These are phyloP conservation scores for Salinomyces thailandicus DNA, from an alignment of 2,329 filamentous ascomycete species.

Conservation along the genomic window DNA sequence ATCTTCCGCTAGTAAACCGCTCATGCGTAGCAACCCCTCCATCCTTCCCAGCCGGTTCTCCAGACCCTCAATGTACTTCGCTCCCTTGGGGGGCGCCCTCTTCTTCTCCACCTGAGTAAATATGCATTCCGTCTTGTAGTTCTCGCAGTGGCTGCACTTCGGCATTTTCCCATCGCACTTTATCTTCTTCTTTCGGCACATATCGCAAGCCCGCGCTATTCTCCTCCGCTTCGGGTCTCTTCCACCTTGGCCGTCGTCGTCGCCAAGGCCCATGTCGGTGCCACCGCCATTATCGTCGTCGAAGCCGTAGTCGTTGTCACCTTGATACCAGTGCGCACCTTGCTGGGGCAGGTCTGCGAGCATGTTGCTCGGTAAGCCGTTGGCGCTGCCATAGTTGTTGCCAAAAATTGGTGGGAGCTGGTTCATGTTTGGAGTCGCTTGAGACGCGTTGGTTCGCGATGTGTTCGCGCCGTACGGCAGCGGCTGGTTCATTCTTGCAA, in stretches of 20 bases:
- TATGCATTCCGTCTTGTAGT: slow-evolving; percentile 95
- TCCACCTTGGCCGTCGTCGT: slow-evolving; percentile 17
- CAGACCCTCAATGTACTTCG: slow-evolving; percentile 94
- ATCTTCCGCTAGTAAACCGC: slow-evolving; percentile 75
- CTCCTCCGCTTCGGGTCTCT: slow-evolving; percentile 74
- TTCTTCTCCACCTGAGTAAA: slow-evolving; percentile 99
- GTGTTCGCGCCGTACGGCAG: background rate
- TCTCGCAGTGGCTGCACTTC: slow-evolving; percentile 88
- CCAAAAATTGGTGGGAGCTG: background rate
- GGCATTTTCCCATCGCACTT: slow-evolving; percentile 97
- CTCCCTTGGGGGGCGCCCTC: slow-evolving; percentile 89
- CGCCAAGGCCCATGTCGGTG: slow-evolving; percentile 14
- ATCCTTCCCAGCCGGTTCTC: slow-evolving; percentile 93
- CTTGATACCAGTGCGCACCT: slow-evolving; percentile 4
- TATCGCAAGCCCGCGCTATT: slow-evolving; percentile 85
- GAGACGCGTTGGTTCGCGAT: background rate
- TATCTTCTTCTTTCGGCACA: slow-evolving; percentile 93
- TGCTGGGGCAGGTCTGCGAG: slow-evolving; percentile 2
- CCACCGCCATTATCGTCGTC: slow-evolving; percentile 10
- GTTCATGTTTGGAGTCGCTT: background rate
- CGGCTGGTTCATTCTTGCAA: background rate
- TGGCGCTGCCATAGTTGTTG: background rate
- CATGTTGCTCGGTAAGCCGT: background rate
- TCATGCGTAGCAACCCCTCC: slow-evolving; percentile 81
- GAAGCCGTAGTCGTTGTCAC: slow-evolving; percentile 4